phyloP scores from a whole-genome alignment of 2,329 filamentous ascomycete species.

The Phaeosphaeriaceae sp. region DNA sequence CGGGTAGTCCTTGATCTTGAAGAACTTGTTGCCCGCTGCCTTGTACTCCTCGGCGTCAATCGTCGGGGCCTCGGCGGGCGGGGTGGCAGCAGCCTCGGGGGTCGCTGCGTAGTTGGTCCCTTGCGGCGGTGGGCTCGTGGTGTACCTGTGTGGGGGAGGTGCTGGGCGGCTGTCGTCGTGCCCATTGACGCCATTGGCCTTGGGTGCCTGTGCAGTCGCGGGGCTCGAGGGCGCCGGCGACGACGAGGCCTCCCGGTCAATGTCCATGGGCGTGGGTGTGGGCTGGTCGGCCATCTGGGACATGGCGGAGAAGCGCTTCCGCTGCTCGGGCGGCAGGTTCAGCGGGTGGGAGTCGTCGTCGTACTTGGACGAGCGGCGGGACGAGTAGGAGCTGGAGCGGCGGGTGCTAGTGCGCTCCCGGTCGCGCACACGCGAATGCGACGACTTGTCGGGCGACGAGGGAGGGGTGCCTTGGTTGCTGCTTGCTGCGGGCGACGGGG shows the following conservation, averaged over 20 bases:
- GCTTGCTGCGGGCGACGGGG: slow-evolving; percentile 25
- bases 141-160: slow-evolving; percentile 73
- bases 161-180: slow-evolving; percentile 62
- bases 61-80: slow-evolving; percentile 51
- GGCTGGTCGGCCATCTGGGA: slow-evolving; percentile 64
- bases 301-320: slow-evolving; percentile 75
- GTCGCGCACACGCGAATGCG: slow-evolving; percentile 40
- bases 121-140: slow-evolving; percentile 57
- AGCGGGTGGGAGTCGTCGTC: slow-evolving; percentile 84
- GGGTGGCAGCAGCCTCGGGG: slow-evolving; percentile 45
- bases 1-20: slow-evolving; percentile 90
- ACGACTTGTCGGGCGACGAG: slow-evolving; percentile 48
- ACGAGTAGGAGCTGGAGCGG: slow-evolving; percentile 41
- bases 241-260: slow-evolving; percentile 70
- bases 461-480: slow-evolving; percentile 41
- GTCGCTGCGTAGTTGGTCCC: slow-evolving; percentile 48
- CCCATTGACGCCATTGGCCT: slow-evolving; percentile 55
- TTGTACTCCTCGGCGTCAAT: slow-evolving; percentile 94
- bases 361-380: slow-evolving; percentile 49
- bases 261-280: slow-evolving; percentile 72
- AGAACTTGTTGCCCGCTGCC: slow-evolving; percentile 91
- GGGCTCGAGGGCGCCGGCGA: slow-evolving; percentile 62
- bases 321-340: slow-evolving; percentile 88
- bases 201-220: slow-evolving; percentile 55
- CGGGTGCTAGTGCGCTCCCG: slow-evolving; percentile 36